Base-by-base conservation (phyloP, 2,329 filamentous ascomycete species). In the Talaromyces rugulosus region DNA sequence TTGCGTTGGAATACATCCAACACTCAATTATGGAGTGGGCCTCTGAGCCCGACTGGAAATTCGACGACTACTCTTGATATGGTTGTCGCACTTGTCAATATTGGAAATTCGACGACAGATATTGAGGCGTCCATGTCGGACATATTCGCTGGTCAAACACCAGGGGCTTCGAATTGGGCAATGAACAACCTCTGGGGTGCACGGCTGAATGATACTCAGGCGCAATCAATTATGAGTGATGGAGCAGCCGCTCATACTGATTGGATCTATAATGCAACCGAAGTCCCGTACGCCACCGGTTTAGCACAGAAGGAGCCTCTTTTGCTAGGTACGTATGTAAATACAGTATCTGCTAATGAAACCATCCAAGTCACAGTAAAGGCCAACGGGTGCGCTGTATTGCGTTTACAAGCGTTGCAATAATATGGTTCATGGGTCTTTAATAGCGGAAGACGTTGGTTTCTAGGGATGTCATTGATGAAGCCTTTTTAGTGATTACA, bases 211-310 rank as follows among this genome's bases (percentile, higher is more conserved):
- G n/a, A 53, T 42, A 40, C 8, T 33, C 47, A 59, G 18, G 57
- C 57, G 30, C 57, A 52, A 18, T 18, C 47, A 1, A 59, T 53
- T 30, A 23, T 59, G 57, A 52, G 6, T 4, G 27, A 31, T 16
- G 47, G 57, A 8, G 57, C 57, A 14, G 44, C 47, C 5, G 47
- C 47, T 6, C 51, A 59, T 36, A 47, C 33, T 12, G 51, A 33
- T 16, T 59, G 11, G 57, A 33, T 59, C 1, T 40, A 59, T 31
- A 59, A 59, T n/a, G 57, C 57, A n/a, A 59, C 47, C 3, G 57
- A 47, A 14, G 36, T 40, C 16, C 9, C 7, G 36, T 53, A 53
- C 16, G 8, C 57, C n/a, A 23, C 47, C 28, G 47, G 57, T 30
- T 51, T 59, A 30, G 9, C 57, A 4, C 47, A 53, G 9, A 51